phyloP scores from a whole-genome alignment of 306 rosid genomes.

The Rosa multiflora region DNA sequence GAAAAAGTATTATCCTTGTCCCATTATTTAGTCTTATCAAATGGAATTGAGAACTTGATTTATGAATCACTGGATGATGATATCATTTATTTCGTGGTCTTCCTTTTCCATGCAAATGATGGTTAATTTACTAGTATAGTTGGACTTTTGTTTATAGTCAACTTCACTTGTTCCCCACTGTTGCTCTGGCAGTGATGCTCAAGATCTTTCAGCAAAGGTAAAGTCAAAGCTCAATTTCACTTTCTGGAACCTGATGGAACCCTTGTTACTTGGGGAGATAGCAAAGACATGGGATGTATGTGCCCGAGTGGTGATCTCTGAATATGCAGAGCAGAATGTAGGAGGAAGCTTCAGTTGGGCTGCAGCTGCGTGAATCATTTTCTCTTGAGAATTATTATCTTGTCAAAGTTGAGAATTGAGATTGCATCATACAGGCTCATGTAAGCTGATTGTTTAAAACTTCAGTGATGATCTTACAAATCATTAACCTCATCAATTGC shows the following conservation, averaged over 20 bases:
- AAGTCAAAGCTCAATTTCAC: constrained; percentile 67
- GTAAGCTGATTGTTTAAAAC: neutral
- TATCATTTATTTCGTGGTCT: neutral
- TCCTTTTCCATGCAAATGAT: neutral
- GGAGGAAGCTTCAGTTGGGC: constrained; percentile 49
- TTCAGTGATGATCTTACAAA: neutral
- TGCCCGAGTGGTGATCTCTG: constrained; percentile 38
- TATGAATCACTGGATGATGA: neutral
- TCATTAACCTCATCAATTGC: neutral
- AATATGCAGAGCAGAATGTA: constrained; percentile 39
- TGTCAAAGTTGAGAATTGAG: too few species aligned
- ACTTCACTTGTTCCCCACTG: neutral
- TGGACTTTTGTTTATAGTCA: neutral
- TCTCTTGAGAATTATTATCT: too few species aligned
- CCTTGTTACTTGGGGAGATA: constrained; percentile 38
- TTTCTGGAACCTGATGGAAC: constrained; percentile 39
- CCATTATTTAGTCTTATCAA: neutral
- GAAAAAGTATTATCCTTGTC: neutral
- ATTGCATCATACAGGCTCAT: neutral
- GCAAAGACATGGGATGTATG: constrained; percentile 46
- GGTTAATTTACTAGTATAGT: neutral
- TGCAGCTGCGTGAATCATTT: constrained; percentile 10
- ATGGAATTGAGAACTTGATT: neutral
- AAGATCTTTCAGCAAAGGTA: constrained; percentile 72
- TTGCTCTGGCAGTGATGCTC: constrained; percentile 34